A percentile compares a stretch with the other conserved stretches of the same genome.
These are phyloP conservation scores for Phaffia tasmanica DNA, from an alignment of 768 basidiomycete species.

Conservation along the genomic window DNA sequence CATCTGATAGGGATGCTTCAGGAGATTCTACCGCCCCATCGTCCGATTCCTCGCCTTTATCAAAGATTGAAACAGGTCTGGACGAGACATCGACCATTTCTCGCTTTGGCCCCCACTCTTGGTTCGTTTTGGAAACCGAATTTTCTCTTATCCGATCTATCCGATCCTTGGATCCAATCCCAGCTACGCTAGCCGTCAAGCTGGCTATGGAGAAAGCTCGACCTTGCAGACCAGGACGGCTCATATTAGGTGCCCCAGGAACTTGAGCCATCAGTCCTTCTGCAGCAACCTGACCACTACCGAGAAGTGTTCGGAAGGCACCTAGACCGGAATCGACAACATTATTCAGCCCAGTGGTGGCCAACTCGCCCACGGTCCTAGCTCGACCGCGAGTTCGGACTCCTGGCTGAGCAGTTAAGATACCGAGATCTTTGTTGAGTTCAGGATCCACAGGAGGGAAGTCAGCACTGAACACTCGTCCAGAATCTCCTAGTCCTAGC, in stretches of 20 bases:
- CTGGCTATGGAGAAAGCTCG: conserved; percentile 70
- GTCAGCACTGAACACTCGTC: conserved; percentile 45
- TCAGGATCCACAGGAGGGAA: conserved; percentile 68
- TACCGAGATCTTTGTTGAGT: conserved; percentile 45
- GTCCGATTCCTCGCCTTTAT: conserved; percentile 31
- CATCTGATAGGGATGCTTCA: conserved; percentile 40
- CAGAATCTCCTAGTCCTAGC: conserved; percentile 42
- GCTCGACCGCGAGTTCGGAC: conserved; percentile 59
- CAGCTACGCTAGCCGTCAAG: conserved; percentile 57
- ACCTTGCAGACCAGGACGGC: conserved; percentile 45
- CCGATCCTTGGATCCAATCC: conserved; percentile 40
- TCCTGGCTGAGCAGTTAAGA: conserved; percentile 26
- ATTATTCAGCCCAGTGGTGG: conserved; percentile 63
- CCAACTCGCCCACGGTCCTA: conserved; percentile 56
- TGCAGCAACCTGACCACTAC: conserved; percentile 41
- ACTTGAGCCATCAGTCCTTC: conserved; percentile 38
- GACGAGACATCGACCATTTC: conserved; percentile 50
- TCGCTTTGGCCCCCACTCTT: conserved; percentile 43
- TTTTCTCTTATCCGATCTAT: conserved; percentile 32
- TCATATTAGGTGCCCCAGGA: conserved; percentile 25
- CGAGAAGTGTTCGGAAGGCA: conserved; percentile 63
- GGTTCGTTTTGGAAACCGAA: conserved; percentile 30
- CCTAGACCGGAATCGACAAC: conserved; percentile 87
- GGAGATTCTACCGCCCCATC: conserved; percentile 35
- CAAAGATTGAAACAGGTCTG: conserved; percentile 46